Base-by-base conservation (phyloP, 2,329 filamentous ascomycete species). In the Colletotrichum gigasporum region DNA sequence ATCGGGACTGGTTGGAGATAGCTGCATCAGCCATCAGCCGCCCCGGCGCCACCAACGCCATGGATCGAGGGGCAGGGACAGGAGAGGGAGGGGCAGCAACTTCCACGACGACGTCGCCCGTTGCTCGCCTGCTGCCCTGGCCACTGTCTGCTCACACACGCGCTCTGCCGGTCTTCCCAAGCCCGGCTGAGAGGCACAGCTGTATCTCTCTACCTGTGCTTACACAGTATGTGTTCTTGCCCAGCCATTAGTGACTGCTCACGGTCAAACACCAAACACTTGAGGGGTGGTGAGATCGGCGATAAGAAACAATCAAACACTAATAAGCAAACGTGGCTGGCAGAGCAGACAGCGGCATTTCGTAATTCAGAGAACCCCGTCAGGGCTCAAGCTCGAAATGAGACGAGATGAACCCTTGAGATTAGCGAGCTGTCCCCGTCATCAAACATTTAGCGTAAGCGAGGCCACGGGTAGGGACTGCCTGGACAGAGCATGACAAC, bases 11-110 rank as follows among this genome's bases (percentile, higher is more conserved):
- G 45, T 47, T 57, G 58, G 63, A 57, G 51, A 65, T 63, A 39
- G 52, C 58, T 57, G 44, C 58, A 39, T 65, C 59, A 57, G 63
- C 51, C 58, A 39, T 65, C 59, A 57, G 63, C 51, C 62, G 28
- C 50, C 57, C 42, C 32, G 26, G 42, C 60, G 55, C 54, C 50
- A 54, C 61, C 39, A 63, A 44, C 48, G 47, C 56, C 35, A 50
- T 41, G 35, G 48, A 62, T 50, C 42, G 34, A 44, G 16, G 16
- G 32, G 35, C 32, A 24, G 28, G 18, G 18, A 39, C 42, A 45
- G 55, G 35, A 47, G 35, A 52, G 32, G n/a, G n/a, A n/a, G n/a
- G n/a, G n/a, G n/a, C n/a, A n/a, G n/a, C n/a, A n/a, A n/a, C n/a
- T n/a, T n/a, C n/a, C 35, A 52, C 22, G 34, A 51, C 37, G 44